phyloP scores from a whole-genome alignment of 1,284 basidiomycete genomes.

The Trametes versicolor region DNA sequence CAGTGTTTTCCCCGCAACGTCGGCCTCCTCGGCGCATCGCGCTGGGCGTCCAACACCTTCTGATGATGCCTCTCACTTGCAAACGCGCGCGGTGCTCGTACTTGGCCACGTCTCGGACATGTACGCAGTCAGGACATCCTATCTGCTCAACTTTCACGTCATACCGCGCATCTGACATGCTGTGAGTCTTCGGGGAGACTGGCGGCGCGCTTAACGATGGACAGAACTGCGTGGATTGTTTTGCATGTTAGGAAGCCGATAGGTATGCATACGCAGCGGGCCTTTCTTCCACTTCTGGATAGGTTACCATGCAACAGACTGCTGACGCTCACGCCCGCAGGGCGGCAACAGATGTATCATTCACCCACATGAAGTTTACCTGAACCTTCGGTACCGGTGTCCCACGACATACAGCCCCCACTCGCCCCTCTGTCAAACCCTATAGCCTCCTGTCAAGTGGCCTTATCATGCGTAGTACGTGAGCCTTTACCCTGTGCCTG shows the following conservation, averaged over 20 bases:
- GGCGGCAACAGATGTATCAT: constrained; percentile 16
- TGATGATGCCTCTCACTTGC: not conserved
- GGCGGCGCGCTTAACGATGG: not conserved
- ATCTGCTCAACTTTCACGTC: not conserved
- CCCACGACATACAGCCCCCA: constrained; percentile 24
- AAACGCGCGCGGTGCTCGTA: not conserved
- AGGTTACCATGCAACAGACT: constrained; percentile 24
- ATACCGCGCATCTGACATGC: not conserved
- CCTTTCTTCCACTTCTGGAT: not conserved
- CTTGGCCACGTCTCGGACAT: not conserved
- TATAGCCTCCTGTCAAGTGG: constrained; percentile 3
- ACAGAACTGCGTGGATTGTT: not conserved
- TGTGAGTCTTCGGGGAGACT: not conserved
- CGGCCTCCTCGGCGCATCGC: not conserved
- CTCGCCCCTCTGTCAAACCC: constrained; percentile 2
- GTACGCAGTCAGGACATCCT: not conserved
- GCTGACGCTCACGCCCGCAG: constrained; percentile 8
- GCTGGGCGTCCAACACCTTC: constrained; percentile 2
- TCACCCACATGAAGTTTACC: not conserved
- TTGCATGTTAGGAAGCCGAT: not conserved
- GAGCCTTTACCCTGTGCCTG: not conserved
- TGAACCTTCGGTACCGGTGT: constrained; percentile 10
- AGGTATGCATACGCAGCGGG: not conserved
- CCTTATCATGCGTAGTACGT: not conserved
- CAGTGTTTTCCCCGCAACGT: not conserved